Evolutionary conservation across 306 rosid species (phyloP), one percentile per base, ranked within the genome.

Genomic region (Senna siamea): DNA sequence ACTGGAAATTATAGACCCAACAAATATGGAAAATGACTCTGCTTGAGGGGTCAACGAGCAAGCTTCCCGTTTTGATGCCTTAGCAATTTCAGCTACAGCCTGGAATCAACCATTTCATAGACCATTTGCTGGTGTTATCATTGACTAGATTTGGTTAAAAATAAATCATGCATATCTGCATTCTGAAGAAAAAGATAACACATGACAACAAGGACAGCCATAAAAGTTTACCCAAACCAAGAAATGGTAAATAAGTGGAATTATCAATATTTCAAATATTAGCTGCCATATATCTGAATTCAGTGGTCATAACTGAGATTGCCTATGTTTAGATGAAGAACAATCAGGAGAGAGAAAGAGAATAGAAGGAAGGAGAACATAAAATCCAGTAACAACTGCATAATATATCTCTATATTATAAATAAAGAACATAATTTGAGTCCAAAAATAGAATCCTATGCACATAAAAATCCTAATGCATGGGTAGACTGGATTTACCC

Each of bases 1-100:
- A 54, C 79, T 78, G 57, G 87, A 79, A 43, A 86, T 78, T 47
- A 70, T 53, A 67, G 94, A 82, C 66, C 79, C 79, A 77, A 87
- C 94, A 80, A 91, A 79, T 66, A 53, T 23, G 75, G 80, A 56
- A 63, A 82, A 85, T 19, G 89, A 89, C 88, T 89, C 88, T 41
- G 96, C 91, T 81, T 82, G 89, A 40, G 78, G 70, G 19, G 81
- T 86, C 76, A 94, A 80, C n/a, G 74, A 81, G 78, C 70, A 72
- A 61, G 97, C 93, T 83, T 94, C 98, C 6, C 73, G 85, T 78
- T 88, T 94, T 44, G 93, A 85, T 59, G 93, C 91, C 88, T 84
- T 89, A 65, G 80, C 73, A 71, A 94, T 88, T 86, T 94, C 98
- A 66, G 83, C 92, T 72, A 88, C 90, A 15, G 97, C 96, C 98